These are phyloP conservation scores for Penicillium hesseltinei DNA, from an alignment of 2,329 filamentous ascomycete genomes.

Conservation along the genomic window DNA sequence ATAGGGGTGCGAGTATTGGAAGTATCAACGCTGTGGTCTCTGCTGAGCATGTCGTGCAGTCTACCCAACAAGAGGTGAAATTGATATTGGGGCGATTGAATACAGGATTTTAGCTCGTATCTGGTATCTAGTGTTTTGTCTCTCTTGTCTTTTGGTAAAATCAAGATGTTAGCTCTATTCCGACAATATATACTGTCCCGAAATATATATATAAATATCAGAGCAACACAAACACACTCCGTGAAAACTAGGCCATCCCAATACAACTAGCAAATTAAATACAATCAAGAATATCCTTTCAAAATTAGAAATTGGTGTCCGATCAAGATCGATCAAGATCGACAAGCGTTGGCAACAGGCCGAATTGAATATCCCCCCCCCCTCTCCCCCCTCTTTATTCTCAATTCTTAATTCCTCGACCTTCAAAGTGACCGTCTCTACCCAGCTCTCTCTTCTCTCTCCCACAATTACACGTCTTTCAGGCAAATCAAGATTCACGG, in stretches of 20 bases:
- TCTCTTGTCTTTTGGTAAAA: neutral
- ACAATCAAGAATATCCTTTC: neutral
- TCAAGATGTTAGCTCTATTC: neutral
- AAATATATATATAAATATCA: neutral
- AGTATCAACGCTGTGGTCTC: constrained; percentile 16
- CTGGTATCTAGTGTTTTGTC: neutral
- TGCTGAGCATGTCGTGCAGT: constrained; percentile 12
- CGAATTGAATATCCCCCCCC: neutral
- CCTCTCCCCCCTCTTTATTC: neutral
- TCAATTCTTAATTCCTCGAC: neutral
- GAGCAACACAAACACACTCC: neutral
- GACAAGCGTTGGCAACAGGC: neutral
- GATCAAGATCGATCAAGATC: neutral
- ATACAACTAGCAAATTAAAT: neutral
- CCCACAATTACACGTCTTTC: neutral
- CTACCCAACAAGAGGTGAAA: constrained; percentile 10
- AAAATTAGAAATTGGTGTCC: neutral
- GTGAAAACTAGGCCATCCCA: neutral
- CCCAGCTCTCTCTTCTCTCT: neutral
- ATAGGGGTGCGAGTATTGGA: constrained; percentile 19
- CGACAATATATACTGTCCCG: no score
- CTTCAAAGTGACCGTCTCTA: neutral
- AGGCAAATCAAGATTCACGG: constrained; percentile 13
- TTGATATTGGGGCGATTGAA: constrained; percentile 5
- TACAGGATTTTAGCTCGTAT: neutral